Conservation (phyloP, 2,329 filamentous ascomycete genomes). For the Cladosporium velox region DNA sequence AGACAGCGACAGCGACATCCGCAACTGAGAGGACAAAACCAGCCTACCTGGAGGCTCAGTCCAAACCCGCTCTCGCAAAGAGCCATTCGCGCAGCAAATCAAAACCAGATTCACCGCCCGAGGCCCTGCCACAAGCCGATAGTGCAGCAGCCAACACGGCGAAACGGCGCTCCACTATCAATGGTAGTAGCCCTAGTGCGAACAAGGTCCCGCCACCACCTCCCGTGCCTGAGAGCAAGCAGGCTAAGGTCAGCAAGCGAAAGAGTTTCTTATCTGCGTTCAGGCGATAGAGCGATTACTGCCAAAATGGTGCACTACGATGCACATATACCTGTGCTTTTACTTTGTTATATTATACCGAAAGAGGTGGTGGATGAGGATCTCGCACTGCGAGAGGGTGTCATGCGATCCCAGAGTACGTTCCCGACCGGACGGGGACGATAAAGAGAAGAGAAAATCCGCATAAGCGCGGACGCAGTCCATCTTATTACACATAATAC, state of each 20-base stretch:
- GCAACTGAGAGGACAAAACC: neutral
- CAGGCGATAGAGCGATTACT: slow-evolving; percentile 28
- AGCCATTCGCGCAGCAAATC: slow-evolving; percentile 4
- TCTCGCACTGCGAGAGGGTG: too few relatives aligned
- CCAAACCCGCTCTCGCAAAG: slow-evolving; percentile 12
- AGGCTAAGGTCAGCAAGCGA: slow-evolving; percentile 46
- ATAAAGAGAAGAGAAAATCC: neutral
- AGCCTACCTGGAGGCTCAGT: slow-evolving; percentile 6
- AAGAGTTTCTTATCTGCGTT: slow-evolving; percentile 52
- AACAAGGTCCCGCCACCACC: slow-evolving; percentile 18
- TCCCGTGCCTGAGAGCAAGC: slow-evolving; percentile 31
- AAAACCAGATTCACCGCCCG: slow-evolving; percentile 1
- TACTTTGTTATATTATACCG: neutral
- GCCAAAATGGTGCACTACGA: neutral
- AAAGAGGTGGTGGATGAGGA: neutral
- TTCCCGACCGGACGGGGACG: neutral
- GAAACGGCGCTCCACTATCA: slow-evolving; percentile 31
- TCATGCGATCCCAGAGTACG: neutral
- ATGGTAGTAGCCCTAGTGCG: neutral
- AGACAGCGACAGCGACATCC: neutral
- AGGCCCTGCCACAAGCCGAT: slow-evolving; percentile 10
- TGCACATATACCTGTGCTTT: neutral
- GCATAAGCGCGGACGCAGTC: neutral
- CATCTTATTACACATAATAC: slow-evolving; percentile 1
- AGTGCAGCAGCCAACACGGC: slow-evolving; percentile 30